A percentile compares a stretch with the other conserved stretches of the same genome.
Evolutionary conservation across 2,329 filamentous ascomycete genomes (phyloP).

Genomic region (Fusarium dlaminii): DNA sequence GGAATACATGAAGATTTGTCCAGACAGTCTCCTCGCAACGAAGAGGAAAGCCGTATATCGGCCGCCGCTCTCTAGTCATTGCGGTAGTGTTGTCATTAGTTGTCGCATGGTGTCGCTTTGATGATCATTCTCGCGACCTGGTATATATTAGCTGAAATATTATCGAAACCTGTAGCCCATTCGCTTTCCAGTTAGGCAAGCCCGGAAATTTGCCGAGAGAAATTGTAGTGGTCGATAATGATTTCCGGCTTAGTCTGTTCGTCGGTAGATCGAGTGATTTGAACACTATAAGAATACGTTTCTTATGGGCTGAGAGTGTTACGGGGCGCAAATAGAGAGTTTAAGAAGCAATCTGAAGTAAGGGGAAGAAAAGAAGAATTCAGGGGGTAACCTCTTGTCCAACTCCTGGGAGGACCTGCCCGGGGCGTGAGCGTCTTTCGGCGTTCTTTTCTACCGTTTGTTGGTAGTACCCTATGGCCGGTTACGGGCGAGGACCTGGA

Average conservation of each 20-base stretch:
- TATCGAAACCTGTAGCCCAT: neutral
- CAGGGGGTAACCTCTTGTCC: no score
- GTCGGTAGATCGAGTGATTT: neutral
- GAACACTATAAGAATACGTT: neutral
- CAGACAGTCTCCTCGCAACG: no score
- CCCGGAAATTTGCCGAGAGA: neutral
- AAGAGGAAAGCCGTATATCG: neutral
- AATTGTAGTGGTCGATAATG: neutral
- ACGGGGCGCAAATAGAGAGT: no score
- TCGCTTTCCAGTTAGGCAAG: neutral
- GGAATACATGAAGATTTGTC: no score
- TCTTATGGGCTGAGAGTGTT: neutral
- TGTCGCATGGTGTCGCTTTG: neutral
- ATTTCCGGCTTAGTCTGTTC: neutral
- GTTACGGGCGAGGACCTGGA: no score
- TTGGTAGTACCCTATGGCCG: no score
- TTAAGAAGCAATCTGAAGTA: neutral
- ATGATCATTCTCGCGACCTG: neutral
- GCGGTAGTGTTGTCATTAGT: neutral
- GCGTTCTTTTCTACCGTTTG: no score
- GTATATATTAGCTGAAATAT: neutral
- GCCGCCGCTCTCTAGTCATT: neutral
- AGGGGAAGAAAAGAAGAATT: neutral
- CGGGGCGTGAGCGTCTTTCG: no score
- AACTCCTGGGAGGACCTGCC: no score